These are phyloP conservation scores for Sarocladiaceae sp. DNA, from an alignment of 2,329 filamentous ascomycete genomes.

Conservation along the genomic window DNA sequence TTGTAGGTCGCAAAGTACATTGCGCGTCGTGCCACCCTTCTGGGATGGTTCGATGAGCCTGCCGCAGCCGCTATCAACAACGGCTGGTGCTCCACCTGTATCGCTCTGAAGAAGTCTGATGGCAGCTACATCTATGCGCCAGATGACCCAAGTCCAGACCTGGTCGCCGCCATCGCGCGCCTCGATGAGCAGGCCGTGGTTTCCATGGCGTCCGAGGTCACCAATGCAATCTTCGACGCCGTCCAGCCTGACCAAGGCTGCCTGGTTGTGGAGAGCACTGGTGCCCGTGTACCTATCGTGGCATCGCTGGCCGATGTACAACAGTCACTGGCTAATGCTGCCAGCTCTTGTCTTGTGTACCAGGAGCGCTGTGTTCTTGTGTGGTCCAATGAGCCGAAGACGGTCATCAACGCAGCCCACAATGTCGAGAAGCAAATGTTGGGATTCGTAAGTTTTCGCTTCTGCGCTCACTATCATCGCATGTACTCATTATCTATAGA, in stretches of 20 bases:
- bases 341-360: slow-evolving; percentile 18
- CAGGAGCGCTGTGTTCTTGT: slow-evolving; percentile 19
- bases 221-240: slow-evolving; percentile 16
- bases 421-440: slow-evolving; percentile 22
- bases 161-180: slow-evolving; percentile 17
- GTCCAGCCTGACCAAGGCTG: slow-evolving; percentile 17
- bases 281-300: slow-evolving; percentile 20
- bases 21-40: slow-evolving; percentile 20
- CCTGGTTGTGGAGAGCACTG: slow-evolving; percentile 17
- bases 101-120: slow-evolving; percentile 19
- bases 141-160: slow-evolving; percentile 18
- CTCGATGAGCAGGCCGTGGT: slow-evolving; percentile 18
- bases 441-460: slow-evolving; percentile 17
- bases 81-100: slow-evolving; percentile 21
- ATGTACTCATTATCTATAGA: background rate
- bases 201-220: slow-evolving; percentile 21
- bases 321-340: slow-evolving; percentile 12
- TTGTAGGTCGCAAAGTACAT: slow-evolving; percentile 22
- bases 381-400: slow-evolving; percentile 20
- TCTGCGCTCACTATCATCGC: background rate
- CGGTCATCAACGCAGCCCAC: slow-evolving; percentile 19
- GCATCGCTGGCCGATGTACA: slow-evolving; percentile 16
- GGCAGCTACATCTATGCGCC: slow-evolving; percentile 18
- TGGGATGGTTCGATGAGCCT: slow-evolving; percentile 23
- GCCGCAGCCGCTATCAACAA: slow-evolving; percentile 16